phyloP scores from a whole-genome alignment of 352 stramenopile species.

The Elongisporangium prolatum region DNA sequence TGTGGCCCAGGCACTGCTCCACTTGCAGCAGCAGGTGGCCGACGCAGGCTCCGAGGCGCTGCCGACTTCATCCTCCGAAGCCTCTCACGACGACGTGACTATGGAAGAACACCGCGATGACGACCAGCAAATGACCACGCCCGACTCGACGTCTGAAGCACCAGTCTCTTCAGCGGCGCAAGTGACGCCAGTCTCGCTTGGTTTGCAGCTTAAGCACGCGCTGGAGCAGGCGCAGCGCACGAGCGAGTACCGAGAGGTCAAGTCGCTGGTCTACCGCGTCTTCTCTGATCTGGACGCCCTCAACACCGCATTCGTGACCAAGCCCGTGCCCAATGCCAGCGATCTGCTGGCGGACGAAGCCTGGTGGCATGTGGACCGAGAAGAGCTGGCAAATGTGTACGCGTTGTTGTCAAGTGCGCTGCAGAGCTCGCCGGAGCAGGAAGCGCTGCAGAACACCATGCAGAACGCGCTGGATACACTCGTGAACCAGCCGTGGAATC shows the following conservation, averaged over 20 bases:
- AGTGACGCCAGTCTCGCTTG: slow-evolving; percentile 17
- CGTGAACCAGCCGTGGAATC: slow-evolving; percentile 70
- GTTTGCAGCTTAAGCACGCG: slow-evolving; percentile 32
- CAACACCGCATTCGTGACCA: slow-evolving; percentile 41
- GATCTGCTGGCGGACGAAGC: slow-evolving; percentile 12
- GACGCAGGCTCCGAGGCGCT: not conserved
- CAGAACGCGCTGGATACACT: slow-evolving; percentile 62
- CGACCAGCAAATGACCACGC: not conserved
- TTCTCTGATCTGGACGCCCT: slow-evolving; percentile 62
- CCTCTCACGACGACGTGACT: slow-evolving; percentile 27
- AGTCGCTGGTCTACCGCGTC: slow-evolving; percentile 59
- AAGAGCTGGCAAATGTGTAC: slow-evolving; percentile 39
- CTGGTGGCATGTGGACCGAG: slow-evolving; percentile 53
- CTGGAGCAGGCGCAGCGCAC: slow-evolving; percentile 32
- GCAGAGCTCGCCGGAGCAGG: slow-evolving; percentile 20
- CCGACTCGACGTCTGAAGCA: not conserved
- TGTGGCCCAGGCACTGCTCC: slow-evolving; percentile 41
- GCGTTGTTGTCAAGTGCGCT: slow-evolving; percentile 25
- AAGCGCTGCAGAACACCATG: slow-evolving; percentile 66
- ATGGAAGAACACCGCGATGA: slow-evolving; percentile 29
- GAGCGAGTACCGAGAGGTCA: slow-evolving; percentile 45
- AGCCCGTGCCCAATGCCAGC: not conserved
- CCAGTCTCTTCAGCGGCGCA: not conserved
- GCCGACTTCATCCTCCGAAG: slow-evolving; percentile 1
- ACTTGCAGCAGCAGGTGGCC: slow-evolving; percentile 35